These are phyloP conservation scores for Stropharia rugosoannulata DNA, from an alignment of 768 basidiomycete species.

Conservation along the genomic window DNA sequence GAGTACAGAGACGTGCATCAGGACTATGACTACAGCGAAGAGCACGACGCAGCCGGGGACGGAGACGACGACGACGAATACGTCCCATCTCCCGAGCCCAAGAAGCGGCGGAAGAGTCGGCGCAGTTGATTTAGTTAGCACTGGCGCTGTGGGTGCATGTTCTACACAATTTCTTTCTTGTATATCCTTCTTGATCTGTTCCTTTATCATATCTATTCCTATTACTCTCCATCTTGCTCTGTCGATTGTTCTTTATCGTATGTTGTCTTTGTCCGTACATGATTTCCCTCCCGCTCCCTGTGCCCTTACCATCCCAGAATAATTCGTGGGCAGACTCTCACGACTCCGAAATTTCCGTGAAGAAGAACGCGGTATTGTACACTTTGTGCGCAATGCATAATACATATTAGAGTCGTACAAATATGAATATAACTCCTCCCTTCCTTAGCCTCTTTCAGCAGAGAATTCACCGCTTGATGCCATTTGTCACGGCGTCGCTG, in stretches of 20 bases:
- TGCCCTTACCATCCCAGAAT: neutral
- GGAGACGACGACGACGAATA: conserved; percentile 25
- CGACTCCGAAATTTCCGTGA: neutral
- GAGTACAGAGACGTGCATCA: conserved; percentile 15
- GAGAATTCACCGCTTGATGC: neutral
- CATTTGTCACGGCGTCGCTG: neutral
- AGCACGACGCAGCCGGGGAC: too few relatives aligned
- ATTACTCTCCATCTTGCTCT: conserved; percentile 6
- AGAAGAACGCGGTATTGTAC: neutral
- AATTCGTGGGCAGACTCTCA: neutral
- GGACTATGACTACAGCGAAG: neutral
- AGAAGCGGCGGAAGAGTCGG: conserved; percentile 2
- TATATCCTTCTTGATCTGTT: conserved; percentile 3
- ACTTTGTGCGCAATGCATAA: too few relatives aligned
- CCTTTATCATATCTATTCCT: neutral
- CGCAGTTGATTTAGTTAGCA: conserved; percentile 6
- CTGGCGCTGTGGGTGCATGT: neutral
- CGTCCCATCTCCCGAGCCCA: conserved; percentile 9
- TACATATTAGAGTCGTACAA: neutral
- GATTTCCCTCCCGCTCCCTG: neutral
- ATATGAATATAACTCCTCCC: neutral
- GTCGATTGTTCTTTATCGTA: neutral
- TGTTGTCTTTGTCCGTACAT: neutral
- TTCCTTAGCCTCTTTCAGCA: neutral
- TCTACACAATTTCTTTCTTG: neutral